Conservation (phyloP, 2,329 filamentous ascomycete genomes). For the Dendryphion nanum region DNA sequence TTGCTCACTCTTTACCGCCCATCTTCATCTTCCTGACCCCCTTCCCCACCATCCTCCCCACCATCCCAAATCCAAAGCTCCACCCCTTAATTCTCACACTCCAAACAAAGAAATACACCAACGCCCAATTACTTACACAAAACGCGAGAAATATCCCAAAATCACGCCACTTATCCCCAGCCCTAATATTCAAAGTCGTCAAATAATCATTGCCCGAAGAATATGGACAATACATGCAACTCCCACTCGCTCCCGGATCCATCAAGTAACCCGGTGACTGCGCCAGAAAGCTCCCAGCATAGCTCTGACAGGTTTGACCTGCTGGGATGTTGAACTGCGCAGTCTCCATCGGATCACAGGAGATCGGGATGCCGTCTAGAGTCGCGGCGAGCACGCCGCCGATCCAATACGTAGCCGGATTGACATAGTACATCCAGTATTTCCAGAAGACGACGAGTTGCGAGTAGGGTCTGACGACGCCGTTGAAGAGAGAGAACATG, state of each 20-base stretch:
- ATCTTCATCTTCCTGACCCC: not conserved
- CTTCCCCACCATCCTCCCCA: conserved; percentile 51
- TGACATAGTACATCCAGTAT: conserved; percentile 70
- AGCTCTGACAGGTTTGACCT: conserved; percentile 62
- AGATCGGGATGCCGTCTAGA: conserved; percentile 49
- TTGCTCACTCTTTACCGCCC: not conserved
- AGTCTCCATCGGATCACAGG: conserved; percentile 54
- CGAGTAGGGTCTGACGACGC: conserved; percentile 68
- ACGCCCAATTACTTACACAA: conserved; percentile 65
- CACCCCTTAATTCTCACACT: conserved; percentile 68
- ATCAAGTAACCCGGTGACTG: conserved; percentile 61
- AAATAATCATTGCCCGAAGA: conserved; percentile 66
- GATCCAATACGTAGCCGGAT: conserved; percentile 70
- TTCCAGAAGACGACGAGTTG: conserved; percentile 68
- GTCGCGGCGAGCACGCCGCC: conserved; percentile 67
- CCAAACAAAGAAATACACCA: conserved; percentile 78
- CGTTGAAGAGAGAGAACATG: conserved; percentile 74
- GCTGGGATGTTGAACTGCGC: conserved; percentile 65
- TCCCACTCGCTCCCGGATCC: conserved; percentile 56
- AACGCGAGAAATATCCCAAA: conserved; percentile 74
- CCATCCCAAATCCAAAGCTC: conserved; percentile 64
- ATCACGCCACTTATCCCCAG: conserved; percentile 66
- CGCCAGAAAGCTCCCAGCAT: conserved; percentile 61
- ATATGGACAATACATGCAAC: conserved; percentile 72
- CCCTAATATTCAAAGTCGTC: conserved; percentile 54